Evolutionary conservation across 768 basidiomycete genomes (phyloP), one percentile per base, ranked within the genome.

Genomic region (Phaeolepiota aurea): DNA sequence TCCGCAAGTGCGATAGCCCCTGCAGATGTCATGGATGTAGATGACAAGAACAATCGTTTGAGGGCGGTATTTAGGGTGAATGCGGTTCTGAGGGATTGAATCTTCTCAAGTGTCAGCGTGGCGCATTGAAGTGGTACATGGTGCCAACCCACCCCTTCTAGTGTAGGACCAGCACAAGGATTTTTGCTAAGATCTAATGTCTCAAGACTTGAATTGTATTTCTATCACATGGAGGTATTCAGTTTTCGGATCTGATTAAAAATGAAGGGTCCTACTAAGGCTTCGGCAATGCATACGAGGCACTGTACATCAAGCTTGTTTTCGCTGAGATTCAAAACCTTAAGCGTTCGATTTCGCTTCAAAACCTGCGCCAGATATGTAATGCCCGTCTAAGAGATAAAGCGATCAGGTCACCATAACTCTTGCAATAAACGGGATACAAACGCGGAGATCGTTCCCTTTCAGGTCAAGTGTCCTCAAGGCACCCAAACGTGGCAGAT

Each of bases 1-100:
- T 98, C 94, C 2, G 94, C 96, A 1, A 98, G 74, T 0, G 90
- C 85, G 47, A 98, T 98, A 1, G 94, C 93, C 1, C 91, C 92
- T 0, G 81, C 67, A 0, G 87, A 85, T 0, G 77, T 76, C 54
- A 98, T 74, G 3, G 69, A 66, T 0, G 93, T 96, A 2, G 82
- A 78, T 4, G 89, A 85, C 15, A 98, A 74, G 66, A 96, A 97
- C 32, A 99, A 66, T 1, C 96, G 81, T 53, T 94, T 97, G 22
- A 99, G 75, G 0, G 88, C 81, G 0, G 79, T 82, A 56, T 97
- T 96, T 41, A 94, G 72, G 0, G 91, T 92, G 61, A 98, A 92
- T 0, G 93, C 85, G 0, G 92, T 89, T 2, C 96, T 80, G 5
- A 99, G 68, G 0, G 92, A 87, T 66, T 87, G 82, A 18, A 87